Base-by-base conservation (phyloP, 176 grass and related monocot genomes). In the Poa pratensis region DNA sequence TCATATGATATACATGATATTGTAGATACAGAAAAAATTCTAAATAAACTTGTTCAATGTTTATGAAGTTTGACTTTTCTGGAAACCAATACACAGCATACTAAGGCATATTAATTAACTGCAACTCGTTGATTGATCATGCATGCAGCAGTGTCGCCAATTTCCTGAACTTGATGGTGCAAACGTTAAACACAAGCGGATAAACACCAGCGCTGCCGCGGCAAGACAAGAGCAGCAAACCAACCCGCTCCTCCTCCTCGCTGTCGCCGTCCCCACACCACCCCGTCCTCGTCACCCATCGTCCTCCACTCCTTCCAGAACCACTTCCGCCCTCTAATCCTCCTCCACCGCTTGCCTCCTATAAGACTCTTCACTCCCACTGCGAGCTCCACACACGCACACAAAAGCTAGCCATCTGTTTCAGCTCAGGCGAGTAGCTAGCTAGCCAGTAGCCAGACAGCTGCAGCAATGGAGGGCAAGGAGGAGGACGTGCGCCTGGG, bases 401-500 rank as follows among this genome's bases (percentile, higher is more conserved):
- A 49, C 52, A 19, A 22, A 42, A 67, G 26, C 35, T 37, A 37
- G 35, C 58, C 37, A 39, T 57, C 66, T 72, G 2, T 71, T 52
- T 20, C 13, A 32, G 67, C 40, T 30, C n/a, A 27, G 20, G 85
- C 65, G 17, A 73, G 24, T 2, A 8, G 11, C 42, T 8, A 69
- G 76, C 12, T 1, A 71, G 26, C 18, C 6, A 71, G 48, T 35
- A 42, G 58, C 58, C 15, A 50, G 15, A n/a, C 50, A 60, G 16
- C 18, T 8, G 57, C 32, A 13, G 23, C 42, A 14, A 97, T 97
- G 94, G 92, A 97, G 77, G 87, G 83, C 27, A 97, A 94, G 80
- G 92, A 94, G 86, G 92, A 97, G 88, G 94, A 97, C 40, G 94
- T 94, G 6, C 84, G 86, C 42, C 83, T 94, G 1, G 92, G 94